These are phyloP conservation scores for Picochlorum sp. DNA, from an alignment of 139 green algal species.

Conservation along the genomic window DNA sequence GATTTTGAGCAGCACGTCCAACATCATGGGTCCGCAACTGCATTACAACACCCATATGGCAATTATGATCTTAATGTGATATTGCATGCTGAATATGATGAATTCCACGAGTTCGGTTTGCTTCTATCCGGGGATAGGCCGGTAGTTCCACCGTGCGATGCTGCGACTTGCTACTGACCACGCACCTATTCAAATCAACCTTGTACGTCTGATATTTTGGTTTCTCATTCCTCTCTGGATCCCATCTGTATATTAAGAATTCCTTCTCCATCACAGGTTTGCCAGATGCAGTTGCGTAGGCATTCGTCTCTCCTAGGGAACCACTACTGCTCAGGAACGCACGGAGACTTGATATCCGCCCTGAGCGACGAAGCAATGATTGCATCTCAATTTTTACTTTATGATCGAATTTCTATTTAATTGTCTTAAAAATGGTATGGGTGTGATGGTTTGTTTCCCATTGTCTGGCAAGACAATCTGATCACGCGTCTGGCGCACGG, in stretches of 20 bases:
- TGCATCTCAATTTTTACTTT: too few relatives aligned
- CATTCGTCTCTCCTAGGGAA: neutral
- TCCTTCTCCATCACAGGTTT: slow-evolving; percentile 64
- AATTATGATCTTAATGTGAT: too few relatives aligned
- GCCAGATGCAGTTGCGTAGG: neutral
- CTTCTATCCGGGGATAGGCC: neutral
- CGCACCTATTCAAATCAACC: slow-evolving; percentile 76
- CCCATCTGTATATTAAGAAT: slow-evolving; percentile 88
- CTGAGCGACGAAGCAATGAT: too few relatives aligned
- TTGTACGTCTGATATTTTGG: slow-evolving; percentile 87
- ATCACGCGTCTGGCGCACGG: too few relatives aligned
- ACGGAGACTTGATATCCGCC: neutral
- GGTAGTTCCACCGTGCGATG: too few relatives aligned
- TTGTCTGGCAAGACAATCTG: too few relatives aligned
- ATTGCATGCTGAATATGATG: too few relatives aligned
- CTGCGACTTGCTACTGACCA: too few relatives aligned
- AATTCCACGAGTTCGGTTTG: neutral
- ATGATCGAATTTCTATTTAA: too few relatives aligned
- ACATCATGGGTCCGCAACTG: slow-evolving; percentile 95
- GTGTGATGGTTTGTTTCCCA: too few relatives aligned
- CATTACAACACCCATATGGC: neutral
- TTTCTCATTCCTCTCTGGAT: slow-evolving; percentile 66
- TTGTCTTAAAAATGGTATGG: too few relatives aligned
- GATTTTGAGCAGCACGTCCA: slow-evolving; percentile 98
- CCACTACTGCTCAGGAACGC: neutral